These are phyloP conservation scores for Ophiostoma angusticollis DNA, from an alignment of 2,329 filamentous ascomycete species.

Conservation along the genomic window DNA sequence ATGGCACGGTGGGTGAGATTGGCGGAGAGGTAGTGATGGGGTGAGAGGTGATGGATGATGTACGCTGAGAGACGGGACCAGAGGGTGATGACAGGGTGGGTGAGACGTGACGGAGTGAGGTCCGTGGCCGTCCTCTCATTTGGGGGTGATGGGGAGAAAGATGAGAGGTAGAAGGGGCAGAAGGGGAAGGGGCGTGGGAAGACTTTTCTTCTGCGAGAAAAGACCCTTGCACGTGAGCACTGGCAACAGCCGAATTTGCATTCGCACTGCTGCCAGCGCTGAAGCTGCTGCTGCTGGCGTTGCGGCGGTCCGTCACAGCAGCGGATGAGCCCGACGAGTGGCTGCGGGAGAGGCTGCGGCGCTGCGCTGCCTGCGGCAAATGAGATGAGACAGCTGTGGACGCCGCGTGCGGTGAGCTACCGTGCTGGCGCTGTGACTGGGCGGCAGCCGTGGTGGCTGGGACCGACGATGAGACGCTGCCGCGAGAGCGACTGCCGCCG, in stretches of 20 bases:
- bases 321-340: slow-evolving; percentile 3
- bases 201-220: too few species aligned
- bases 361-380: slow-evolving; percentile 1
- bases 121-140: slow-evolving; percentile 6
- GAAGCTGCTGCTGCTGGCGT: not conserved
- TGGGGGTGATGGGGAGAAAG: not conserved
- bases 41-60: slow-evolving; percentile 15
- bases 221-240: too few species aligned
- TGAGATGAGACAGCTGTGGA: not conserved
- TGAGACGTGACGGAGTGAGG: slow-evolving; percentile 5
- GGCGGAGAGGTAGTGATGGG: slow-evolving; percentile 26
- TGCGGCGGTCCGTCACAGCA: not conserved
- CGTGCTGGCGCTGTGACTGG: too few species aligned
- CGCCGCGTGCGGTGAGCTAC: not conserved
- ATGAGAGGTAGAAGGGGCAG: slow-evolving; percentile 18
- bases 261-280: too few species aligned
- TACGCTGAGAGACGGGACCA: not conserved
- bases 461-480: slow-evolving; percentile 8
- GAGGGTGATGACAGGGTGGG: slow-evolving; percentile 1
- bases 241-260: too few species aligned
- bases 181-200: not conserved
- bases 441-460: not conserved
- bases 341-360: slow-evolving; percentile 10
- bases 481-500: slow-evolving; percentile 14
- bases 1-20: slow-evolving; percentile 19